phyloP scores from a whole-genome alignment of 352 stramenopile species.

The Globisporangium carolinianum region DNA sequence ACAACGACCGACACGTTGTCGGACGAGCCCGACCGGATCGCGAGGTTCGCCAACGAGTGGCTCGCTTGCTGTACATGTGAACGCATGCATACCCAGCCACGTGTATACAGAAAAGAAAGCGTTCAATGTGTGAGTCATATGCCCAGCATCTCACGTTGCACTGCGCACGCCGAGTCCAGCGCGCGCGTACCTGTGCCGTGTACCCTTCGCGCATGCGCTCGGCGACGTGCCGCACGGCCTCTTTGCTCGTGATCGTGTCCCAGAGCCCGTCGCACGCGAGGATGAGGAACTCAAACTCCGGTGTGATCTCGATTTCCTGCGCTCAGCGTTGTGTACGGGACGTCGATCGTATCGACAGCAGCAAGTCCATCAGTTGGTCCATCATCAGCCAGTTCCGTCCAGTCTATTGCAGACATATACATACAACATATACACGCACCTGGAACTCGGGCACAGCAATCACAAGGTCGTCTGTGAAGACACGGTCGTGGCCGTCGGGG shows the following conservation, averaged over 20 bases:
- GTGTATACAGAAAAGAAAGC: no score
- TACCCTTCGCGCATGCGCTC: conserved; percentile 64
- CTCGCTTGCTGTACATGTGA: conserved; percentile 47
- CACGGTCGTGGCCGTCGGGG: conserved; percentile 68
- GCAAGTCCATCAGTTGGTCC: no score
- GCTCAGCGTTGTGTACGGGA: no score
- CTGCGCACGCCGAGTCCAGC: no score
- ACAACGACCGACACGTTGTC: conserved; percentile 88
- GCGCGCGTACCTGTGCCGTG: conserved; percentile 38
- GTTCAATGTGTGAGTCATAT: no score
- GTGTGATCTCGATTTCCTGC: conserved; percentile 84
- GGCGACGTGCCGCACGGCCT: conserved; percentile 81
- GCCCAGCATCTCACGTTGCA: no score
- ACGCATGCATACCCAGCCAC: no score
- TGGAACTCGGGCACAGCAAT: conserved; percentile 84
- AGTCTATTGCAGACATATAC: conserved; percentile 1
- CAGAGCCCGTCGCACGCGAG: conserved; percentile 90
- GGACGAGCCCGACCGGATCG: conserved; percentile 79
- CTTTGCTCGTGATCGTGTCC: conserved; percentile 91
- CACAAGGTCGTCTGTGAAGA: conserved; percentile 83
- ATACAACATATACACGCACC: conserved; percentile 7
- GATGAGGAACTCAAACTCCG: conserved; percentile 89
- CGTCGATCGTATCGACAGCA: no score
- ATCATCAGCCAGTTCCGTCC: neutral
- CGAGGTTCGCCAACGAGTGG: conserved; percentile 77